phyloP scores from a whole-genome alignment of 352 stramenopile species.

The Phytophthora pini region DNA sequence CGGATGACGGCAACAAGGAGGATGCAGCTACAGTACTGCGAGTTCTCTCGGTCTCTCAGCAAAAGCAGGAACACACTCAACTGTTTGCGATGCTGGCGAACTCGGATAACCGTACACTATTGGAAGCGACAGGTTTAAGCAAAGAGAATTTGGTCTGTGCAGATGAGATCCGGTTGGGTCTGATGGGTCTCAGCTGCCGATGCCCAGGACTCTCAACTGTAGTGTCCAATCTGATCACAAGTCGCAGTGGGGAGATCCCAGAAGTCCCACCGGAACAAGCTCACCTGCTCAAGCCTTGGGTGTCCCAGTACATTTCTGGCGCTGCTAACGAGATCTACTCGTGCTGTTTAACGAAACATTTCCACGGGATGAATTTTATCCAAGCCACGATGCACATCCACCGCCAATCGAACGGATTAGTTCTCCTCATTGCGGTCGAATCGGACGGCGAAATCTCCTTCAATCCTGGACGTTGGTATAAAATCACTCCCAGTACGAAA shows the following conservation, averaged over 20 bases:
- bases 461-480: conserved; percentile 74
- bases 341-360: conserved; percentile 56
- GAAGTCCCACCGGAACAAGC: conserved; percentile 19
- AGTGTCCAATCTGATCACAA: conserved; percentile 86
- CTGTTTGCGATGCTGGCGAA: conserved; percentile 88
- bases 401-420: conserved; percentile 70
- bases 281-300: conserved; percentile 50
- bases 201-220: conserved; percentile 85
- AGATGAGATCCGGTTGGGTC: conserved; percentile 78
- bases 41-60: conserved; percentile 78
- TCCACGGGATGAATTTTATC: conserved; percentile 80
- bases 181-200: conserved; percentile 88
- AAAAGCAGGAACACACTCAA: conserved; percentile 67
- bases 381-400: conserved; percentile 75
- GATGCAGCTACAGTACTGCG: conserved; percentile 83
- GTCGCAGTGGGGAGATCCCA: conserved; percentile 58
- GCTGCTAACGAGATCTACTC: conserved; percentile 88
- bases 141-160: conserved; percentile 82
- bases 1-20: conserved; percentile 80
- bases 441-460: conserved; percentile 68
- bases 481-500: conserved; percentile 58
- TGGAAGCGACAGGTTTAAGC: conserved; percentile 77
- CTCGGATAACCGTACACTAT: conserved; percentile 78
- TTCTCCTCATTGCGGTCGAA: conserved; percentile 81
- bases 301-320: conserved; percentile 80